Evolutionary conservation across 78 protist genomes (phyloP).

Genomic region (Dictyostelium intermedium): DNA sequence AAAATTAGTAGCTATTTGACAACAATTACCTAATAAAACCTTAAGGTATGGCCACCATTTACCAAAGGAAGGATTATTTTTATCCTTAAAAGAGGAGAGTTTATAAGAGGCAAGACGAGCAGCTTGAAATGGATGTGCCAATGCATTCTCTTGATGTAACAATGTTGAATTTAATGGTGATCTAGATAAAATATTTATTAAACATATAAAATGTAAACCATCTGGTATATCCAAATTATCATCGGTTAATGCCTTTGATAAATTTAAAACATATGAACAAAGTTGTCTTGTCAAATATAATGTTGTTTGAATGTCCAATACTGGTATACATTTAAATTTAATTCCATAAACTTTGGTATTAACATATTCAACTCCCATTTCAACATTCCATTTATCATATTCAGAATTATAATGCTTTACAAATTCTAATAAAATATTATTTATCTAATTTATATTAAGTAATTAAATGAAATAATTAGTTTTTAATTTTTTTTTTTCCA

Average conservation of each 20-base stretch:
- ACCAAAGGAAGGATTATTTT: background rate
- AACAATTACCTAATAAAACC: constrained; percentile 37
- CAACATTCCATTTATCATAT: constrained; percentile 59
- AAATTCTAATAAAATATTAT: constrained; percentile 9
- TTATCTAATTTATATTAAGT: too few species aligned
- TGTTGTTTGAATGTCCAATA: background rate
- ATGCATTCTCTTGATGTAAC: constrained; percentile 5
- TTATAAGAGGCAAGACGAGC: constrained; percentile 29
- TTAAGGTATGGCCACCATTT: constrained; percentile 67
- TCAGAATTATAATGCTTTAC: constrained; percentile 49
- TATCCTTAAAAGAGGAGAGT: background rate
- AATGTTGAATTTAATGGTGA: background rate
- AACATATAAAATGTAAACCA: constrained; percentile 30
- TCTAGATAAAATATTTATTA: constrained; percentile 42
- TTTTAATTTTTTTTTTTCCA: background rate
- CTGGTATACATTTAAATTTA: constrained; percentile 15
- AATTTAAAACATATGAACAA: background rate
- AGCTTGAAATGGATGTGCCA: constrained; percentile 54
- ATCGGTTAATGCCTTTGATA: constrained; percentile 48
- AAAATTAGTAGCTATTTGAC: constrained; percentile 36
- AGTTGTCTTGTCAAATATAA: constrained; percentile 29
- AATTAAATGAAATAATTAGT: too few species aligned
- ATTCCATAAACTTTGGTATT: background rate
- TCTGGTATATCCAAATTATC: constrained; percentile 45
- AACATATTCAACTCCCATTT: constrained; percentile 26